Conservation (phyloP, 1,284 basidiomycete genomes). For the Ceratobasidium sp. region DNA sequence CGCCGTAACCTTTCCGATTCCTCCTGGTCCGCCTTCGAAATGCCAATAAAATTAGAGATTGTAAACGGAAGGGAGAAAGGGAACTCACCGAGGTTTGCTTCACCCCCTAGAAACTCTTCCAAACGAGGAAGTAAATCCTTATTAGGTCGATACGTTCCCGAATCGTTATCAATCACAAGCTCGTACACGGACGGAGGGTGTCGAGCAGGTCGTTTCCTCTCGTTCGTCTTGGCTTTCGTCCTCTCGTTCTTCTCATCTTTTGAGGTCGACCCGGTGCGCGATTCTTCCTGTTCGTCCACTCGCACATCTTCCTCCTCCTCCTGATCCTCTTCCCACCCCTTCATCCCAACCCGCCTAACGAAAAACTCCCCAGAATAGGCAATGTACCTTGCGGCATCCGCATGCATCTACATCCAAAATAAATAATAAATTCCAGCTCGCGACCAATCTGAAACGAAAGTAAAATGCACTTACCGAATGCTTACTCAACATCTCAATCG, state of each 20-base stretch:
- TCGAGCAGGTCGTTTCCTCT: constrained; percentile 2
- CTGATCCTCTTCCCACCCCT: constrained; percentile 46
- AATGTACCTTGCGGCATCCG: constrained; percentile 61
- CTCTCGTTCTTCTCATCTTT: constrained; percentile 51
- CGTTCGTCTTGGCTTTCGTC: constrained; percentile 49
- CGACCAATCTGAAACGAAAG: not conserved
- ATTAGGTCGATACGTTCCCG: constrained; percentile 65
- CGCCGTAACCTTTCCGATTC: constrained; percentile 56
- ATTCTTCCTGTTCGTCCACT: not conserved
- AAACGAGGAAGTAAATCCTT: constrained; percentile 60
- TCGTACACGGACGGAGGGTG: constrained; percentile 59
- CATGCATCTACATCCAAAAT: constrained; percentile 58
- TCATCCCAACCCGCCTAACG: constrained; percentile 53
- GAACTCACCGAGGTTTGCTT: constrained; percentile 38
- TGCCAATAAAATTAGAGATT: not conserved
- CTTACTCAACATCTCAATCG: constrained; percentile 64
- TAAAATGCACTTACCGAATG: constrained; percentile 56
- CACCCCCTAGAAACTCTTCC: constrained; percentile 57
- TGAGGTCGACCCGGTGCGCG: no score
- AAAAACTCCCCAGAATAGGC: constrained; percentile 61
- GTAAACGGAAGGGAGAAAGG: not conserved
- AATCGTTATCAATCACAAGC: constrained; percentile 67
- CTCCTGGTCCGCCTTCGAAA: constrained; percentile 53
- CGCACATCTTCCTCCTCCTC: constrained; percentile 45
- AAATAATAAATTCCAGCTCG: not conserved